phyloP scores from a whole-genome alignment of 176 grass and related monocot genomes.

The Ensete ventricosum region DNA sequence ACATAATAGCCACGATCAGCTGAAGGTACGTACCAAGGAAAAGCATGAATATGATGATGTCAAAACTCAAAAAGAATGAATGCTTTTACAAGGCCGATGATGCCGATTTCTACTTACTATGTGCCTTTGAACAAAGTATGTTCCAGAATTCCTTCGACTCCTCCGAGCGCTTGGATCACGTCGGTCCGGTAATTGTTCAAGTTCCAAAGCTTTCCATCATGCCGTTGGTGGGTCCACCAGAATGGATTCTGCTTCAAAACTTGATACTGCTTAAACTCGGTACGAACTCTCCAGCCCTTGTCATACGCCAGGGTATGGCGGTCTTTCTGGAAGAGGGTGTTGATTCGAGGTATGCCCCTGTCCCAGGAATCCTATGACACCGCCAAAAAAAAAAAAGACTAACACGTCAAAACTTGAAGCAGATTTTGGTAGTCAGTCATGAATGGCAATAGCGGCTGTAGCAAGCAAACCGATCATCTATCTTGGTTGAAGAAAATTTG shows the following conservation, averaged over 20 bases:
- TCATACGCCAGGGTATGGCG: slow-evolving; percentile 89
- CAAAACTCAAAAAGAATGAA: no score
- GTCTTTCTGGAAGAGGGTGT: slow-evolving; percentile 98
- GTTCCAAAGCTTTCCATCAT: slow-evolving; percentile 98
- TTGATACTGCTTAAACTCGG: slow-evolving; percentile 98
- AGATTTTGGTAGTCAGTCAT: background rate
- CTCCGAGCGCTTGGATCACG: slow-evolving; percentile 98
- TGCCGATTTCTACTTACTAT: slow-evolving; percentile 41
- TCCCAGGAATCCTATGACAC: slow-evolving; percentile 67
- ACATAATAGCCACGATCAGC: background rate
- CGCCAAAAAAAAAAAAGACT: no score
- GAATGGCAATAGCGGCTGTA: background rate
- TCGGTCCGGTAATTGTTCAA: slow-evolving; percentile 98
- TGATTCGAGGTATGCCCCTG: slow-evolving; percentile 94
- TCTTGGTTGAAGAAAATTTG: no score
- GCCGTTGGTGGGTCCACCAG: slow-evolving; percentile 98
- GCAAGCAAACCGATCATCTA: no score
- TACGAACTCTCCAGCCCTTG: slow-evolving; percentile 95
- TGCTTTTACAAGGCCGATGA: background rate
- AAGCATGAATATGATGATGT: no score
- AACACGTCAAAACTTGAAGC: background rate
- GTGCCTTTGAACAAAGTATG: slow-evolving; percentile 98
- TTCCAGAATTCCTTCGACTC: slow-evolving; percentile 93
- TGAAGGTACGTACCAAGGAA: no score
- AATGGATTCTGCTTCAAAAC: slow-evolving; percentile 98